These are phyloP conservation scores for Conticribra weissflogii DNA, from an alignment of 108 stramenopile species.

Conservation along the genomic window DNA sequence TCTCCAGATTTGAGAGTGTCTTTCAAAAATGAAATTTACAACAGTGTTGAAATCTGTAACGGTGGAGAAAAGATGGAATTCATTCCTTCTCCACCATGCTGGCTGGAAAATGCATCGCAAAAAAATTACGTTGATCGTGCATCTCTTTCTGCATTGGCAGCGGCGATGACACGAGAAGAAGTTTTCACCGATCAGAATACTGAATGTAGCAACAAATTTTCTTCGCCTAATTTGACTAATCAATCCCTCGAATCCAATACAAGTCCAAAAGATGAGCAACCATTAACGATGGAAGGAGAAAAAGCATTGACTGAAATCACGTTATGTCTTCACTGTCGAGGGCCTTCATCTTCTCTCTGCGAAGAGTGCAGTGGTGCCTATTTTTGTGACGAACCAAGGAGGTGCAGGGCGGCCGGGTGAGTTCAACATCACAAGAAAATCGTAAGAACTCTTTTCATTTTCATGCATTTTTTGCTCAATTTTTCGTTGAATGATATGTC, in stretches of 20 bases:
- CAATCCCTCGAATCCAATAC: slow-evolving; percentile 17
- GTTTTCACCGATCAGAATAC: slow-evolving; percentile 21
- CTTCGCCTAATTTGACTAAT: slow-evolving; percentile 41
- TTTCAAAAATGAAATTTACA: background rate
- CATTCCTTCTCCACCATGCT: slow-evolving; percentile 35
- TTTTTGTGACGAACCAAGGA: slow-evolving; percentile 59
- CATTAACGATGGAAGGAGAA: background rate
- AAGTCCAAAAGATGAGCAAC: background rate
- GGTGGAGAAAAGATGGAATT: background rate
- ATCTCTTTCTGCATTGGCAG: slow-evolving; percentile 46
- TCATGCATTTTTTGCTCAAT: no score
- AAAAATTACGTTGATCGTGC: slow-evolving; percentile 79
- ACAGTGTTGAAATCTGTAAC: background rate
- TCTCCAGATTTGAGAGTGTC: slow-evolving; percentile 66
- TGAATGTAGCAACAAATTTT: slow-evolving; percentile 16
- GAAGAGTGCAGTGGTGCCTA: slow-evolving; percentile 66
- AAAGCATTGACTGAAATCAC: slow-evolving; percentile 48
- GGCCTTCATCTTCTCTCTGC: slow-evolving; percentile 61
- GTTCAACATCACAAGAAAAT: background rate
- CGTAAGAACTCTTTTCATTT: background rate
- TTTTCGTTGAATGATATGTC: no score
- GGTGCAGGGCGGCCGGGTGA: slow-evolving; percentile 42
- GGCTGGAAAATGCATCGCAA: slow-evolving; percentile 70
- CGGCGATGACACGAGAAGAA: slow-evolving; percentile 57
- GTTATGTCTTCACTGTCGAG: slow-evolving; percentile 81